Evolutionary conservation across 2,329 filamentous ascomycete species (phyloP), one percentile per base, ranked within the genome.

Genomic region (Paracorniculantispora psalliotae): DNA sequence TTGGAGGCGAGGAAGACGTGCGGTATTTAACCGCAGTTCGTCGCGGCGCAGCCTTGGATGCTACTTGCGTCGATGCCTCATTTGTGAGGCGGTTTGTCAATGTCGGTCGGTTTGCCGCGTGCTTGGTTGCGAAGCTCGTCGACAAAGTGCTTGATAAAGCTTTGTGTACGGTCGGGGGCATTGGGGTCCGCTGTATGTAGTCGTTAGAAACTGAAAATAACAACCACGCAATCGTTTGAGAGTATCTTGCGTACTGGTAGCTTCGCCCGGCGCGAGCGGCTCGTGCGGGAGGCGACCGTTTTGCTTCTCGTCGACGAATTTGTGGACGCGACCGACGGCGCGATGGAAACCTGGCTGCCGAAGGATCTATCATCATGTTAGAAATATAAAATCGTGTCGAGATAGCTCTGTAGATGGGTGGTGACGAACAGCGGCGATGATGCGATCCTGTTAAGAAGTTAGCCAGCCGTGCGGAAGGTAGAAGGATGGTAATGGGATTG

Each of bases 91-190:
- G 63, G 64, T 26, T 69, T 67, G 17, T 66, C 56, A 2, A 73
- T 64, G 2, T 79, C 70, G 12, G 71, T 77, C 46, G 78, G 76
- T 21, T 70, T 77, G 4, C 80, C 80, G 10, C 73, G 71, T 10
- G 74, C 67, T 64, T 84, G 81, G 56, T 80, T 81, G 64, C 73
- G 75, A 4, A 84, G 56, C 68, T 84, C 81, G 10, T 81, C 73
- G 37, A 77, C 21, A 47, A 84, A 84, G 61, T 81, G 73, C 35
- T 68, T 73, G 1, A 79, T 41, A 60, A 83, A 83, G 2, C 64
- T 64, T 8, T 65, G 62, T 0, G 63, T 51, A 7, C 65, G 64
- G 5, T 58, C 62, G 15, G 46, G 51, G 4, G 66, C 61, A 26
- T 71, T 68, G 0, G 72, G 73, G 19, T 79, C 69, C 41, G 71